Conservation (phyloP, 192 early-diverging fungal species). For the Pilaira anomala region DNA sequence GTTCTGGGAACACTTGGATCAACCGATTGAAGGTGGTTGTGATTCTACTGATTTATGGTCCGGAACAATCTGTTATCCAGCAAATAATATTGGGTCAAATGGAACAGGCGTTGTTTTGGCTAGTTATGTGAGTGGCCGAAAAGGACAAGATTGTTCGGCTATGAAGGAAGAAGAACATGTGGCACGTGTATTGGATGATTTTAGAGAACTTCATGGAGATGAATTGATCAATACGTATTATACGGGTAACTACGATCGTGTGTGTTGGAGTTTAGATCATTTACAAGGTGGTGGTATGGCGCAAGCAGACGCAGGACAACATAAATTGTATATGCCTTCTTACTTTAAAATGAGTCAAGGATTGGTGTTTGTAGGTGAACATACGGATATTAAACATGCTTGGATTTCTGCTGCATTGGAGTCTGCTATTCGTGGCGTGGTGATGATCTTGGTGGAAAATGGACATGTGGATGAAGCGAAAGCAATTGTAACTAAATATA, state of each 20-base stretch:
- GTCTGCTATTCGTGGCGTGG: slow-evolving; percentile 27
- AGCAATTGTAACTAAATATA: slow-evolving; percentile 16
- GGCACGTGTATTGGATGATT: slow-evolving; percentile 19
- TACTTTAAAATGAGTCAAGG: slow-evolving; percentile 15
- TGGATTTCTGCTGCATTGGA: slow-evolving; percentile 33
- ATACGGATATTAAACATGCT: slow-evolving; percentile 31
- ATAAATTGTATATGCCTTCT: slow-evolving; percentile 8
- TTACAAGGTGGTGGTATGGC: slow-evolving; percentile 24
- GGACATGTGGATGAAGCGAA: slow-evolving; percentile 30
- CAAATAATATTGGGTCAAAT: slow-evolving; percentile 17
- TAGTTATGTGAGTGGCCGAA: slow-evolving; percentile 19
- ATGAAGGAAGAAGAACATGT: slow-evolving; percentile 25
- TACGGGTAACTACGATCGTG: slow-evolving; percentile 17
- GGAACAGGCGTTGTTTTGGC: slow-evolving; percentile 22
- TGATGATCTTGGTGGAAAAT: slow-evolving; percentile 23
- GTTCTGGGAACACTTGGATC: slow-evolving; percentile 32
- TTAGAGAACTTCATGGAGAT: slow-evolving; percentile 27
- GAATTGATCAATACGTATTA: slow-evolving; percentile 16
- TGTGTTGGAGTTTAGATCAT: slow-evolving; percentile 26
- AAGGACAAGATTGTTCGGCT: slow-evolving; percentile 12
- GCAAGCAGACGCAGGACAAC: slow-evolving; percentile 13
- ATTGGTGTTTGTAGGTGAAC: slow-evolving; percentile 34
- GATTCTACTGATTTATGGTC: slow-evolving; percentile 23
- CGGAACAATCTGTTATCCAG: slow-evolving; percentile 16
- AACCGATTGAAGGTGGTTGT: slow-evolving; percentile 29